A percentile compares a stretch with the other conserved stretches of the same genome.
phyloP scores from a whole-genome alignment of 176 grass and related monocot genomes.

The Areca catechu region DNA sequence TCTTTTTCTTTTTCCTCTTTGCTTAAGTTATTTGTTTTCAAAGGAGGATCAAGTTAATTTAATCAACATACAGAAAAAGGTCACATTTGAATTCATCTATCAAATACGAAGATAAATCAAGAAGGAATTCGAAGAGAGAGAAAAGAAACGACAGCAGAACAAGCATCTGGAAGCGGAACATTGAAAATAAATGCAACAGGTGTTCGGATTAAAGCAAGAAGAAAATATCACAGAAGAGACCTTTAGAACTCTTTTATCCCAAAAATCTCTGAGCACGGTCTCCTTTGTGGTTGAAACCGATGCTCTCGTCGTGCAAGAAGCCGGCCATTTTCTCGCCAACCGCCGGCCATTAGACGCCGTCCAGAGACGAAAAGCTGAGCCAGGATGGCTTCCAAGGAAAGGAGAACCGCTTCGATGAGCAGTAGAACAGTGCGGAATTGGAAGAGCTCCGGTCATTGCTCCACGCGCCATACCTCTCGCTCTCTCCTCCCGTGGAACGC shows the following conservation, averaged over 20 bases:
- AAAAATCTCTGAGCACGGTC: constrained; percentile 50
- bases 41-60: no score
- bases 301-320: constrained; percentile 44
- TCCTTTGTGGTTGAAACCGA: constrained; percentile 46
- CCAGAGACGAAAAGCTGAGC: constrained; percentile 19
- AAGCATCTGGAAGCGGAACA: constrained; percentile 2
- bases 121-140: no score
- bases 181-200: not conserved
- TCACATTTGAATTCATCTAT: no score
- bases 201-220: not conserved
- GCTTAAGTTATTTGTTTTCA: no score
- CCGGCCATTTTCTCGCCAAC: constrained; percentile 11
- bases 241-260: constrained; percentile 66
- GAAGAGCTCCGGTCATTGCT: not conserved
- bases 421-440: not conserved
- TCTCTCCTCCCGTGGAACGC: no score
- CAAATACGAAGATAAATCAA: no score
- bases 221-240: constrained; percentile 18
- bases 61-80: no score
- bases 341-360: not conserved
- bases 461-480: constrained; percentile 2
- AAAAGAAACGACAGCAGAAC: not conserved
- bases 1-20: no score
- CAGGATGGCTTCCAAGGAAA: not conserved
- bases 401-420: not conserved